Percentiles rank a stretch among this genome's conserved stretches.
phyloP scores from a whole-genome alignment of 2,329 filamentous ascomycete genomes.

The Aspergillus versicolor region DNA sequence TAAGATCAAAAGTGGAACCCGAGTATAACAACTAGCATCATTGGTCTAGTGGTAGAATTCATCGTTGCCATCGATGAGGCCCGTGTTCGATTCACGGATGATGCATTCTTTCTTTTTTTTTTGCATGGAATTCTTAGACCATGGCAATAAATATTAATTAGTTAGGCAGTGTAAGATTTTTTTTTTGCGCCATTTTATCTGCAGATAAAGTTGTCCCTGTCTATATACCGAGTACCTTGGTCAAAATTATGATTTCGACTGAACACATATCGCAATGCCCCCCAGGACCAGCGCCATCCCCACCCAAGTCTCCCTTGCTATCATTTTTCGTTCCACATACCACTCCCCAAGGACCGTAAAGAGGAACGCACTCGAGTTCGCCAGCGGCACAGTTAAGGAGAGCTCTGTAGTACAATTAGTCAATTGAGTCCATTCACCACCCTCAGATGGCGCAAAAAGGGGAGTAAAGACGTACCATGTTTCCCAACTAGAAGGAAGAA shows the following conservation, averaged over 20 bases:
- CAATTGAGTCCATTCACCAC: not conserved
- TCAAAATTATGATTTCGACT: slow-evolving; percentile 43
- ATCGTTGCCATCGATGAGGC: slow-evolving; percentile 48
- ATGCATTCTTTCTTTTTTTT: slow-evolving; percentile 31
- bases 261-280: slow-evolving; percentile 81
- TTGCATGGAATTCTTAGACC: not conserved
- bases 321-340: slow-evolving; percentile 90
- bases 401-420: slow-evolving; percentile 59
- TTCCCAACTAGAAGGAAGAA: slow-evolving; percentile 93
- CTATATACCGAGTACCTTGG: not conserved
- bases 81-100: slow-evolving; percentile 50
- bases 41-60: slow-evolving; percentile 49
- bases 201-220: not conserved
- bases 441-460: not conserved
- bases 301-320: slow-evolving; percentile 78
- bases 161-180: not conserved
- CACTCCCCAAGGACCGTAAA: slow-evolving; percentile 94
- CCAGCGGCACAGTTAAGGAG: slow-evolving; percentile 90
- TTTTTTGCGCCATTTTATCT: not conserved
- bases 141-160: not conserved
- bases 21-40: slow-evolving; percentile 30
- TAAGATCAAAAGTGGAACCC: too few relatives aligned
- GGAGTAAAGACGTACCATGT: slow-evolving; percentile 64
- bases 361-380: slow-evolving; percentile 91
- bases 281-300: slow-evolving; percentile 77